These are phyloP conservation scores for Eucalyptus marginata DNA, from an alignment of 345 rosid species.

Conservation along the genomic window DNA sequence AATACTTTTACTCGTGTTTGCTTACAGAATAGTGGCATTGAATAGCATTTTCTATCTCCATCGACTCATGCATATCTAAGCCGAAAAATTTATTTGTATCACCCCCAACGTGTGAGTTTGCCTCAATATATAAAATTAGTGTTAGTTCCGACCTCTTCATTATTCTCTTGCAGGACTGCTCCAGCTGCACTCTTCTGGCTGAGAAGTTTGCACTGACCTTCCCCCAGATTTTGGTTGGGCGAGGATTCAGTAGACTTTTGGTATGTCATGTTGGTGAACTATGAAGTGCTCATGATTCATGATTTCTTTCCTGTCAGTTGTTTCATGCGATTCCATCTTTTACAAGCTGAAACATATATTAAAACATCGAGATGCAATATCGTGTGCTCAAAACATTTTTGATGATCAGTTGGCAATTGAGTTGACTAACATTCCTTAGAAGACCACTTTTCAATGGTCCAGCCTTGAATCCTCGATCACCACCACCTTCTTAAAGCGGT, in stretches of 20 bases:
- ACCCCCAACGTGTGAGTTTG: background rate
- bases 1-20: background rate
- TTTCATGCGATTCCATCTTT: background rate
- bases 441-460: background rate
- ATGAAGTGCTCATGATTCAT: background rate
- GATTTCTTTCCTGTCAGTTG: background rate
- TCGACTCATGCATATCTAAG: background rate
- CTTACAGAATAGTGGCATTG: background rate
- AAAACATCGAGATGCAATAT: background rate
- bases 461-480: background rate
- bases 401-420: background rate
- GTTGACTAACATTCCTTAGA: background rate
- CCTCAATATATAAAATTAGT: background rate
- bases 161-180: conserved; percentile 22
- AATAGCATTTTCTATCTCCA: background rate
- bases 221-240: conserved; percentile 26
- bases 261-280: conserved; percentile 9
- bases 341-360: background rate
- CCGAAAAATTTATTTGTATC: background rate
- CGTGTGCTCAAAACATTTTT: background rate
- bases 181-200: conserved; percentile 40
- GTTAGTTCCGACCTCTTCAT: background rate
- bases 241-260: conserved; percentile 51
- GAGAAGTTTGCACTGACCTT: conserved; percentile 29
- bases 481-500: background rate